Conservation (phyloP, 2,329 filamentous ascomycete species). For the Sporothrix mexicana region DNA sequence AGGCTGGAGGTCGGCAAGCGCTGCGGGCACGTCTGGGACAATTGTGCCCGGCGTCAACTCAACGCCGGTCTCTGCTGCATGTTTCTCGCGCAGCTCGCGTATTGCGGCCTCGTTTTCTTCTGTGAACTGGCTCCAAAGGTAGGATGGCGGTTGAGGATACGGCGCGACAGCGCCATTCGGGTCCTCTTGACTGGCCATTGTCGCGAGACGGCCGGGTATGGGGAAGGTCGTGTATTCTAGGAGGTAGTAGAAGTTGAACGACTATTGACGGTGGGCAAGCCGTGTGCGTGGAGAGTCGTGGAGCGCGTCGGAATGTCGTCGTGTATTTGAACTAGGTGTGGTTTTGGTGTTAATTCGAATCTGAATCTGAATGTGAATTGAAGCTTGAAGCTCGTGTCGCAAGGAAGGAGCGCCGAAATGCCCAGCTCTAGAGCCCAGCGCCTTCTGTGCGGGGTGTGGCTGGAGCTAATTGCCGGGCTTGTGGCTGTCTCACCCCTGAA, state of each 20-base stretch:
- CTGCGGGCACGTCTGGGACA: conserved; percentile 64
- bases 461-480: conserved; percentile 27
- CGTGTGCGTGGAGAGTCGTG: background rate
- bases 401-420: background rate
- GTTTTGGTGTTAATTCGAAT: background rate
- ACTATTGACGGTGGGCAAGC: too few species aligned
- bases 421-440: background rate
- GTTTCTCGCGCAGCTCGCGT: conserved; percentile 50
- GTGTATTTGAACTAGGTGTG: background rate
- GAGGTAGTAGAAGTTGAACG: background rate
- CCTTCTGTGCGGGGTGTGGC: conserved; percentile 27
- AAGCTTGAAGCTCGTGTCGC: background rate
- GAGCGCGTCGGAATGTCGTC: background rate
- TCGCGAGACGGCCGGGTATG: background rate
- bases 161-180: conserved; percentile 28
- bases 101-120: conserved; percentile 69
- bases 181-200: conserved; percentile 64
- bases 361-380: background rate
- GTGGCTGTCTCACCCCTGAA: conserved; percentile 16
- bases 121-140: conserved; percentile 90
- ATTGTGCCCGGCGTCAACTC: conserved; percentile 43
- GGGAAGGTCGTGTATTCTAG: background rate
- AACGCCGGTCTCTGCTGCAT: conserved; percentile 45
- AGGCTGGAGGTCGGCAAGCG: conserved; percentile 79
- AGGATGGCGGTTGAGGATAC: conserved; percentile 76